phyloP scores from a whole-genome alignment of 352 stramenopile species.

The Peronospora destructor region DNA sequence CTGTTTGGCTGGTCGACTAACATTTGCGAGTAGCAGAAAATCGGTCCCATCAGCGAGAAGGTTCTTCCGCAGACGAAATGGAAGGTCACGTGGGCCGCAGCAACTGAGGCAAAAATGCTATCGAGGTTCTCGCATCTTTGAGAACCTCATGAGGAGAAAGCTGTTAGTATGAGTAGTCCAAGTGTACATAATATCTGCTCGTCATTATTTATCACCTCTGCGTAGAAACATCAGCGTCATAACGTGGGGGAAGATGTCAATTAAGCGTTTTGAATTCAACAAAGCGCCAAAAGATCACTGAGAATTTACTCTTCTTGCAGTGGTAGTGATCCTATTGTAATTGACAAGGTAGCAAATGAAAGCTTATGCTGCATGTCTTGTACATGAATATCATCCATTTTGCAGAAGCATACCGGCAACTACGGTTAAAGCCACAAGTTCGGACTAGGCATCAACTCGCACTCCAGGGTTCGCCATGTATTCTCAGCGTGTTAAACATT shows the following conservation, averaged over 20 bases:
- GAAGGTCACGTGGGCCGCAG: constrained; percentile 8
- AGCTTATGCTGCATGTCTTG: constrained; percentile 1
- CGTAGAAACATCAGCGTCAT: constrained; percentile 19
- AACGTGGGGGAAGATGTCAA: constrained; percentile 15
- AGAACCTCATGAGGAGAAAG: constrained; percentile 14
- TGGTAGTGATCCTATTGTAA: not conserved
- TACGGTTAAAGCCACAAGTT: constrained; percentile 21
- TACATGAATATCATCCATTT: constrained; percentile 16
- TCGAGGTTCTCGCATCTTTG: constrained; percentile 14
- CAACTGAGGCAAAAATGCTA: constrained; percentile 14
- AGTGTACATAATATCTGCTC: constrained; percentile 27
- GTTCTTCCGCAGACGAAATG: constrained; percentile 5
- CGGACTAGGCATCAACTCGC: constrained; percentile 13
- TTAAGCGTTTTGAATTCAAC: constrained; percentile 24
- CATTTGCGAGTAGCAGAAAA: constrained; percentile 6
- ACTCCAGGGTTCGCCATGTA: constrained; percentile 17
- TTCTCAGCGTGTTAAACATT: constrained; percentile 17
- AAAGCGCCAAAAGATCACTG: constrained; percentile 23
- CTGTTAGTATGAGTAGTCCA: constrained; percentile 18
- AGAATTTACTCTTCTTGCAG: constrained; percentile 4
- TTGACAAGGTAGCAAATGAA: not conserved
- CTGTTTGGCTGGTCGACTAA: constrained; percentile 3
- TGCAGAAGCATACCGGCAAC: constrained; percentile 12
- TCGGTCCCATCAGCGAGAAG: constrained; percentile 1
- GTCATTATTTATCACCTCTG: constrained; percentile 18